phyloP scores from a whole-genome alignment of 2,329 filamentous ascomycete genomes.

The Colletotrichum trifolii region DNA sequence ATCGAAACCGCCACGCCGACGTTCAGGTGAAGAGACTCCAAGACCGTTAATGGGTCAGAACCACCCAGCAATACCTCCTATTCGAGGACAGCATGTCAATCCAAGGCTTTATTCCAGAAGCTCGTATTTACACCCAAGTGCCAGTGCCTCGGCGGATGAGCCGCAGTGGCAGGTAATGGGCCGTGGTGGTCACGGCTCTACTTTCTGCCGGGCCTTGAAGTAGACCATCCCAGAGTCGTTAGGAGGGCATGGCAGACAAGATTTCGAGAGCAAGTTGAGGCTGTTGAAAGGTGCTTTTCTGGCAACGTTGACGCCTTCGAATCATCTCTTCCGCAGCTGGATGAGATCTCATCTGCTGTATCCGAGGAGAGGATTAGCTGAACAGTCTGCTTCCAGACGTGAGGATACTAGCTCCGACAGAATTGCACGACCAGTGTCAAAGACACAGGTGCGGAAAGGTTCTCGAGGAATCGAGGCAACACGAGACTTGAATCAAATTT shows the following conservation, averaged over 20 bases:
- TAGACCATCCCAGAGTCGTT: not conserved
- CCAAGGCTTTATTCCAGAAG: too few species aligned
- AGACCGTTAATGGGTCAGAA: too few species aligned
- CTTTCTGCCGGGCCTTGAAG: not conserved
- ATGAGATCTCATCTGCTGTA: not conserved
- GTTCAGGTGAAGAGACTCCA: too few species aligned
- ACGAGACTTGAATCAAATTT: not conserved
- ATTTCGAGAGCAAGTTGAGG: not conserved
- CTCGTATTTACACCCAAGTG: conserved; percentile 1
- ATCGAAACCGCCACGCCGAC: too few species aligned
- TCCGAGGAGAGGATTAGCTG: not conserved
- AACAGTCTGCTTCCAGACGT: not conserved
- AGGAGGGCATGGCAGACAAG: not conserved
- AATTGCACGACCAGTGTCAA: not conserved
- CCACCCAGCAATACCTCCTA: too few species aligned
- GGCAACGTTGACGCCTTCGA: not conserved
- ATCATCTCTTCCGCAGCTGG: not conserved
- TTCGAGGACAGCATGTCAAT: too few species aligned
- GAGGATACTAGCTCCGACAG: not conserved
- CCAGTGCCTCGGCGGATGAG: not conserved
- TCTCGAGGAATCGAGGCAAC: not conserved
- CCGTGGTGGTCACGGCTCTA: not conserved
- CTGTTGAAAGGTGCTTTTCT: not conserved
- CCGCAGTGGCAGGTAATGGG: conserved; percentile 2
- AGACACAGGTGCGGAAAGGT: not conserved